Base-by-base conservation (phyloP, 805 yeast species). In the Brettanomyces nanus region DNA sequence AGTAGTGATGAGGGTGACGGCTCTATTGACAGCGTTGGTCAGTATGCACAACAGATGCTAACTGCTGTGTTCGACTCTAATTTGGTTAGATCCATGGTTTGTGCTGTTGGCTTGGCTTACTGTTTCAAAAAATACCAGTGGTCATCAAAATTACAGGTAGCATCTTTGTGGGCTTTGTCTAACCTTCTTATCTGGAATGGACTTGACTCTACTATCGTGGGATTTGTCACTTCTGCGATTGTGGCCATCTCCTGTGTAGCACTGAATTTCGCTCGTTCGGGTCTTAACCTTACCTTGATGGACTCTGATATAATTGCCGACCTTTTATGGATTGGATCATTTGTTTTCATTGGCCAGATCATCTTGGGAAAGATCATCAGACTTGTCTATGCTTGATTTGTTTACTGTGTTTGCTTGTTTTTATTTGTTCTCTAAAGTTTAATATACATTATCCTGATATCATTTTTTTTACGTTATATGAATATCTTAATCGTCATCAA, bases 291-390 rank as follows among this genome's bases (percentile, higher is more conserved):
- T 38, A 34, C 21, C 31, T 31, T 13, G n/a, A 26, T 13, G 5
- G 42, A 46, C 30, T 13, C 26, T 6, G 51, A 54, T 32, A 19
- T 38, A 4, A 33, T 52, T 31, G 74, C 77, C 2, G 62, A 66
- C 22, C 56, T 71, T 52, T 59, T 77, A 23, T 75, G 77, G 72
- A 59, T 73, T 30, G 78, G 73, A 3, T 73, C 84, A 53, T 77
- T 78, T 59, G 73, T 75, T 53, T 81, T 80, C 59, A 67, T 80
- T 47, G 81, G 83, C 0, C 62, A 75, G 33, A 65, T 81, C 28
- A 67, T 80, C 19, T 78, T 80, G 58, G 86, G 89, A 15, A 80
- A 80, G 53, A 51, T 80, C 38, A 85, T 85, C 13, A 71, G 84
- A 53, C 72, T 25, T 15, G 19, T 33, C n/a, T 20, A 22, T 9